Evolutionary conservation across 305 asterid species (phyloP).

Genomic region (Fraxinus ornus): DNA sequence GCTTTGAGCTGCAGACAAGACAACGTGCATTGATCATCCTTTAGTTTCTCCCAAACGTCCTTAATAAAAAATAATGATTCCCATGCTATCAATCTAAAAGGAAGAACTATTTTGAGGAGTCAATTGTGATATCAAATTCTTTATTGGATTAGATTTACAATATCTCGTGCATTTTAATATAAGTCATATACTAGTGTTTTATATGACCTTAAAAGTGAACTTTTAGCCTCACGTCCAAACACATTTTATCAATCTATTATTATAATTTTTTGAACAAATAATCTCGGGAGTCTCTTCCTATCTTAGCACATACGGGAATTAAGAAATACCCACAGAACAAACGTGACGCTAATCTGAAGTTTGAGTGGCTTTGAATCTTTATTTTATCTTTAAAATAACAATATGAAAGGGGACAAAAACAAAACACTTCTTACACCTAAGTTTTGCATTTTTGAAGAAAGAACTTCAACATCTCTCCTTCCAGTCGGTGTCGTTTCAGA

Average conservation of each 20-base stretch:
- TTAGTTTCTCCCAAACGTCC: neutral
- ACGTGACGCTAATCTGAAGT: neutral
- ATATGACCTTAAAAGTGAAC: neutral
- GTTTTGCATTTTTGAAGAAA: neutral
- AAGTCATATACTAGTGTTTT: neutral
- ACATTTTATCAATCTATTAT: neutral
- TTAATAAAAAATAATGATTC: neutral
- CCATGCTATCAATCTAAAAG: neutral
- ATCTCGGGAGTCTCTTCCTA: neutral
- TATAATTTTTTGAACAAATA: neutral
- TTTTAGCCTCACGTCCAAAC: neutral
- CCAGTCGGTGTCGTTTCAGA: slow-evolving; percentile 9
- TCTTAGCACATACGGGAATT: neutral
- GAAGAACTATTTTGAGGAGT: neutral
- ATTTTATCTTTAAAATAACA: neutral
- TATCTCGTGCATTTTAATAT: neutral
- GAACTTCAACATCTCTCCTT: neutral
- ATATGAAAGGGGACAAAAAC: neutral
- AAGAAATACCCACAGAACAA: neutral
- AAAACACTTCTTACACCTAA: neutral
- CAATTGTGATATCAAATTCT: neutral
- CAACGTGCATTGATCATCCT: neutral
- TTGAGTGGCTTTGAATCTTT: neutral
- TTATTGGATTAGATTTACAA: neutral
- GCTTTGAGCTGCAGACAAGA: neutral